phyloP scores from a whole-genome alignment of 2,329 filamentous ascomycete species.

The Xylaria sp. region DNA sequence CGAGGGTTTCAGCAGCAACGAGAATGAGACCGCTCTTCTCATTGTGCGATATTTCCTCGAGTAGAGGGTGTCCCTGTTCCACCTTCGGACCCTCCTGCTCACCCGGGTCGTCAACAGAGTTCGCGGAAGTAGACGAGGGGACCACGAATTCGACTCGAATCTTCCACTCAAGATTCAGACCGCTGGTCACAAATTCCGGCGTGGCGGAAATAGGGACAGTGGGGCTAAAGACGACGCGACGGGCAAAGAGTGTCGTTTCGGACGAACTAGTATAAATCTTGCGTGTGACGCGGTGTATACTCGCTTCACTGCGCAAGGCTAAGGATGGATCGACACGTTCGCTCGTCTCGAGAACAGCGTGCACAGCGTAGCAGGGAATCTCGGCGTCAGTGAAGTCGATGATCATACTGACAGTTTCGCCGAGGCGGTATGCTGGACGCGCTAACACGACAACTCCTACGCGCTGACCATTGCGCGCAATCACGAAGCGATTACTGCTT shows the following conservation, averaged over 20 bases:
- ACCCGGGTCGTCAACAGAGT: constrained; percentile 16
- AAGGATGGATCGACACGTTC: constrained; percentile 85
- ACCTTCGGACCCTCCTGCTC: constrained; percentile 41
- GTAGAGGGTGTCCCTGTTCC: constrained; percentile 60
- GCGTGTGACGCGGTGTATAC: constrained; percentile 86
- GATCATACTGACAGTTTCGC: constrained; percentile 84
- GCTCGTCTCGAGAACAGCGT: constrained; percentile 84
- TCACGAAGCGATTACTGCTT: constrained; percentile 93
- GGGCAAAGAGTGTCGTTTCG: constrained; percentile 84
- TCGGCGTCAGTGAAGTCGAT: constrained; percentile 84
- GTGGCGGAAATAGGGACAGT: constrained; percentile 86
- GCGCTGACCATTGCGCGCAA: constrained; percentile 89
- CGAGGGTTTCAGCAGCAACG: constrained; percentile 80
- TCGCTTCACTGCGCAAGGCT: constrained; percentile 85
- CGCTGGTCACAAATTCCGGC: constrained; percentile 91
- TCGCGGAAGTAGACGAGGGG: constrained; percentile 57
- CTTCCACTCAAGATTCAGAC: constrained; percentile 88
- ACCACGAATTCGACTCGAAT: constrained; percentile 93
- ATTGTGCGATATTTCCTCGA: constrained; percentile 83
- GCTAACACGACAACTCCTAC: constrained; percentile 92
- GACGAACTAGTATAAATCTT: constrained; percentile 81
- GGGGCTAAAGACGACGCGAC: constrained; percentile 81
- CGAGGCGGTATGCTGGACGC: constrained; percentile 87
- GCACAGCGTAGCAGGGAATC: constrained; percentile 86
- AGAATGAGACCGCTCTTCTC: constrained; percentile 79